Percentiles rank a stretch among this genome's conserved stretches.
These are phyloP conservation scores for Blepharisma stoltei DNA, from an alignment of 73 alveolate genomes.

Conservation along the genomic window DNA sequence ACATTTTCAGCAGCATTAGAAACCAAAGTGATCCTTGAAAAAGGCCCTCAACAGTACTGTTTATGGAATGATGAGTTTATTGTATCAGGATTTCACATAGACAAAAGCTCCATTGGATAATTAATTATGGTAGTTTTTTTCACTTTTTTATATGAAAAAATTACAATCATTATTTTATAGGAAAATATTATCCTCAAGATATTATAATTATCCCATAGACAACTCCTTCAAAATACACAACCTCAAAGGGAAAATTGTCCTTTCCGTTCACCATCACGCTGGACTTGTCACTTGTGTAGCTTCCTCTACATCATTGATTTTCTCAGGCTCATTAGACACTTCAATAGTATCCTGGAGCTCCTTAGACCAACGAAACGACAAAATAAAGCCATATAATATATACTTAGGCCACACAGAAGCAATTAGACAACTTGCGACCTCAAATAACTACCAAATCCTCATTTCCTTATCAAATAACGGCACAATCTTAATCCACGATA, in stretches of 20 bases:
- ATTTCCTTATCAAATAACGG: slow-evolving; percentile 8
- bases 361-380: background rate
- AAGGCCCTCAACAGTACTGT: slow-evolving; percentile 6
- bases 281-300: slow-evolving; percentile 35
- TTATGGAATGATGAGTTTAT: slow-evolving; percentile 1
- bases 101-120: too few species aligned
- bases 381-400: slow-evolving; percentile 18
- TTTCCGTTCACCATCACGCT: slow-evolving; percentile 18
- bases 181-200: too few species aligned
- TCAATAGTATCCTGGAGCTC: slow-evolving; percentile 17
- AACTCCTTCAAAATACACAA: slow-evolving; percentile 28
- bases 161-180: too few species aligned
- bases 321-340: slow-evolving; percentile 20
- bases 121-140: too few species aligned
- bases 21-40: background rate
- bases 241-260: slow-evolving; percentile 14
- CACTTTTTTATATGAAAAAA: too few species aligned
- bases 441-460: background rate
- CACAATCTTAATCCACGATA: background rate
- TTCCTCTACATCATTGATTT: background rate
- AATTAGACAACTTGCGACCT: slow-evolving; percentile 1
- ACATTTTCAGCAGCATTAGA: background rate
- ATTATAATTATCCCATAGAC: too few species aligned
- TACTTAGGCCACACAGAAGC: slow-evolving; percentile 24
- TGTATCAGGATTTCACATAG: slow-evolving; percentile 20